These are phyloP conservation scores for Wickerhamomyces hampshirensis DNA, from an alignment of 805 yeast species.

Conservation along the genomic window DNA sequence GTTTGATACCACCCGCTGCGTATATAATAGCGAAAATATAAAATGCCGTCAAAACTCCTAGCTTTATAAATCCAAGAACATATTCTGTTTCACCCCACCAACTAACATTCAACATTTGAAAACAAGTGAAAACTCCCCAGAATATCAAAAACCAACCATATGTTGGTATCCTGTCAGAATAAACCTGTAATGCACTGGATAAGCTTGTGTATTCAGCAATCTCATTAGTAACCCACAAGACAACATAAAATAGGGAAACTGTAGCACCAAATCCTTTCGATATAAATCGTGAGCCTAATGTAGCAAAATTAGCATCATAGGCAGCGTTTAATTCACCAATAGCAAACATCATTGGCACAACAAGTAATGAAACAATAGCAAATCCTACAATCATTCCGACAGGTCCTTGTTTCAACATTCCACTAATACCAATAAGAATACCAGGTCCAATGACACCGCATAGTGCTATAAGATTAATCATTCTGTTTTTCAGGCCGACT, in stretches of 20 bases:
- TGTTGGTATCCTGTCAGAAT: slow-evolving; percentile 48
- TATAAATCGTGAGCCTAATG: slow-evolving; percentile 45
- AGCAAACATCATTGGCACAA: slow-evolving; percentile 49
- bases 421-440: slow-evolving; percentile 47
- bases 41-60: slow-evolving; percentile 42
- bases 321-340: slow-evolving; percentile 53
- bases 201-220: slow-evolving; percentile 52
- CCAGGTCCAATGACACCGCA: slow-evolving; percentile 64
- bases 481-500: slow-evolving; percentile 45
- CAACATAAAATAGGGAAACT: slow-evolving; percentile 47
- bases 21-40: slow-evolving; percentile 45
- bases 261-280: slow-evolving; percentile 57
- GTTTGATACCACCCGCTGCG: slow-evolving; percentile 38
- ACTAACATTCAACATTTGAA: slow-evolving; percentile 46
- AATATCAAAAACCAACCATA: slow-evolving; percentile 52
- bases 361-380: slow-evolving; percentile 47
- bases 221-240: slow-evolving; percentile 52
- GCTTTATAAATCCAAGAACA: slow-evolving; percentile 45
- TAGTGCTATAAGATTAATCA: slow-evolving; percentile 45
- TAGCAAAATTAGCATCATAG: slow-evolving; percentile 50
- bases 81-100: slow-evolving; percentile 57
- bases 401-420: slow-evolving; percentile 47
- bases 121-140: slow-evolving; percentile 46
- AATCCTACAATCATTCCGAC: slow-evolving; percentile 49
- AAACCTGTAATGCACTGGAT: slow-evolving; percentile 43